phyloP scores from a whole-genome alignment of 176 grass and related monocot genomes.

The Ensete glaucum region DNA sequence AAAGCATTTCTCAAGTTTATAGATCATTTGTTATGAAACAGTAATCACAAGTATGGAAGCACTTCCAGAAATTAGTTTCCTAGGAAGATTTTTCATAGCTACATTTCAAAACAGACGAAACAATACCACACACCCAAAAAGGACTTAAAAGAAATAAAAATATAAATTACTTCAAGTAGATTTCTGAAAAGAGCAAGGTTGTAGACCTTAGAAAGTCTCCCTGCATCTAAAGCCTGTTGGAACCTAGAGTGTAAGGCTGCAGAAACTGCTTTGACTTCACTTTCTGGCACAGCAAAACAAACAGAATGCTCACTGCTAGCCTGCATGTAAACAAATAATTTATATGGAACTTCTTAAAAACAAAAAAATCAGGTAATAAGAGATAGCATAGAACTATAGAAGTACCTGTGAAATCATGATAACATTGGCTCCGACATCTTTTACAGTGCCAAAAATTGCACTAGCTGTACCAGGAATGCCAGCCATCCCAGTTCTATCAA shows the following conservation, averaged over 20 bases:
- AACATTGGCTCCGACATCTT: conserved; percentile 97
- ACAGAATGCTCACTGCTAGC: conserved; percentile 96
- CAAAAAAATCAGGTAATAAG: conserved; percentile 30
- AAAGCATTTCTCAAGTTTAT: no score
- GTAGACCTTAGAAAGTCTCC: conserved; percentile 82
- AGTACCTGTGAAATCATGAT: conserved; percentile 99
- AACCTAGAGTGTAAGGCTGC: conserved; percentile 58
- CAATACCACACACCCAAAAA: no score
- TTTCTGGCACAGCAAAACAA: conserved; percentile 97
- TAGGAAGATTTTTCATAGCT: no score
- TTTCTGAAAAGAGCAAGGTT: neutral
- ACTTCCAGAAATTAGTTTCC: no score
- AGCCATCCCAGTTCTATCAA: conserved; percentile 94
- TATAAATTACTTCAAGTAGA: neutral
- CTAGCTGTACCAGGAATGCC: conserved; percentile 94
- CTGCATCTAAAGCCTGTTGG: conserved; percentile 71
- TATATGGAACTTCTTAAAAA: conserved; percentile 1
- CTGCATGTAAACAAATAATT: conserved; percentile 25
- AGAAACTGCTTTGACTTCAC: conserved; percentile 82
- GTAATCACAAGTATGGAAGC: no score
- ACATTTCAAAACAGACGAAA: no score
- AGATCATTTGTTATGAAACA: no score
- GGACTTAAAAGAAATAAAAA: neutral
- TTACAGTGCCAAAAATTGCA: conserved; percentile 76
- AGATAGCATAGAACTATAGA: conserved; percentile 26